Base-by-base conservation (phyloP, 2,329 filamentous ascomycete genomes). In the Dothistroma pini region DNA sequence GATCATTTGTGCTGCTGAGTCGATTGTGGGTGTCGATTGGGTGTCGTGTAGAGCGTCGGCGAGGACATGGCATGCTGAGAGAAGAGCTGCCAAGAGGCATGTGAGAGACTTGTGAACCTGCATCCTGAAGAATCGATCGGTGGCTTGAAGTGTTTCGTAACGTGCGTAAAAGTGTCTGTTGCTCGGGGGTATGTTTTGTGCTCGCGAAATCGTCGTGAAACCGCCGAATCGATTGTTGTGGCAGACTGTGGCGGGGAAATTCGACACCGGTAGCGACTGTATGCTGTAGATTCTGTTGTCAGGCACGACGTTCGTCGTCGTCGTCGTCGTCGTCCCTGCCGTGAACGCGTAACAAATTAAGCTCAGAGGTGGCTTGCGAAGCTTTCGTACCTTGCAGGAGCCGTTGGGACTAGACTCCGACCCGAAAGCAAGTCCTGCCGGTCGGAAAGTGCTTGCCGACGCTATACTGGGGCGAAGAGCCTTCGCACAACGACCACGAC, bases 71-170 rank as follows among this genome's bases (percentile, higher is more conserved):
- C 38, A 57, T 12, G 59, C 58, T 10, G 58, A 54, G 35, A 25
- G 57, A 11, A 63, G 52, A 19, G 60, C 63, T 14, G 60, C 49
- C 34, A 63, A 44, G 49, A 65, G 54, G 58, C 60, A 65, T 32
- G 25, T 34, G 56, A 56, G 11, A 14, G 44, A 34, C 8, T 25
- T 57, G 6, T 31, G 47, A 32, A 57, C 14, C 25, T 57, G 44
- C 55, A 57, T 57, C 29, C 19, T 50, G 51, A 32, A 32, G 25
- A 29, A 31, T 21, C n/a, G 25, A 29, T 12, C 19, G 51, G 10
- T 32, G 51, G 51, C n/a, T 4, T 32, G 51, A 53, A 35, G 51
- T 53, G 51, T 31, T 53, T 53, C 51, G 51, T 53, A 53, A 53
- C 34, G 25, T 53, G 51, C 51, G 10, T 29, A 29, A 35, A 11